These are phyloP conservation scores for Lasiodiplodia hormozganensis DNA, from an alignment of 2,329 filamentous ascomycete genomes.

Conservation along the genomic window DNA sequence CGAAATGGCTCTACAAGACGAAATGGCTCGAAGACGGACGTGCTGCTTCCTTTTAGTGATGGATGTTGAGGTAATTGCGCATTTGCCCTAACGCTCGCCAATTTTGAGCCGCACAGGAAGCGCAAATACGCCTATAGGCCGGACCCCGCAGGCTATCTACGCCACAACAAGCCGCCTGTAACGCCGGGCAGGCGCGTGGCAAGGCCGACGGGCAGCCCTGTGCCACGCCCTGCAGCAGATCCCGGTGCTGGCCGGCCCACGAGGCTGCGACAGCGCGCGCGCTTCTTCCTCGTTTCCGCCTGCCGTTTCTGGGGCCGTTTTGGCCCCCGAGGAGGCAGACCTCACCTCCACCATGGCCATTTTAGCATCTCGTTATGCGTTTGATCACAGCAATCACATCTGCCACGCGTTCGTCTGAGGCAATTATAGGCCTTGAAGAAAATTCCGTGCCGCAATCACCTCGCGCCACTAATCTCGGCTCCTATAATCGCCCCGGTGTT, in stretches of 20 bases:
- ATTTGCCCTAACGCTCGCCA: not conserved
- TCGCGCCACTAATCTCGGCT: slow-evolving; percentile 8
- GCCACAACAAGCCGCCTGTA: slow-evolving; percentile 17
- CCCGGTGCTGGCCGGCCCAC: slow-evolving; percentile 2
- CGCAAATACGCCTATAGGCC: slow-evolving; percentile 3
- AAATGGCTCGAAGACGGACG: not conserved
- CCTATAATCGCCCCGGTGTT: not conserved
- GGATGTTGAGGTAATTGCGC: not conserved
- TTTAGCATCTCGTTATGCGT: not conserved
- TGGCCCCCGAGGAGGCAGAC: slow-evolving; percentile 13
- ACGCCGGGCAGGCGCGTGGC: slow-evolving; percentile 19
- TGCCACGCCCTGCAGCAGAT: slow-evolving; percentile 1
- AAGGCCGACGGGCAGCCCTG: slow-evolving; percentile 13
- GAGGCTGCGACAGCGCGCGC: slow-evolving; percentile 12
- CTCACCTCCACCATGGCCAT: slow-evolving; percentile 8
- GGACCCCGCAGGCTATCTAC: slow-evolving; percentile 1
- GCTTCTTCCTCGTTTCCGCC: not conserved
- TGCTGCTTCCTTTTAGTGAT: not conserved
- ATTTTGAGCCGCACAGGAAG: slow-evolving; percentile 10
- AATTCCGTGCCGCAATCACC: not conserved
- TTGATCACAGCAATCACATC: slow-evolving; percentile 7
- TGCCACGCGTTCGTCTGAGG: not conserved
- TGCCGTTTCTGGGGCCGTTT: not conserved
- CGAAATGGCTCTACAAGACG: not conserved
- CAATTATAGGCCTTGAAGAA: not conserved